Base-by-base conservation (phyloP, 345 rosid species). In the Cardamine resedifolia region DNA sequence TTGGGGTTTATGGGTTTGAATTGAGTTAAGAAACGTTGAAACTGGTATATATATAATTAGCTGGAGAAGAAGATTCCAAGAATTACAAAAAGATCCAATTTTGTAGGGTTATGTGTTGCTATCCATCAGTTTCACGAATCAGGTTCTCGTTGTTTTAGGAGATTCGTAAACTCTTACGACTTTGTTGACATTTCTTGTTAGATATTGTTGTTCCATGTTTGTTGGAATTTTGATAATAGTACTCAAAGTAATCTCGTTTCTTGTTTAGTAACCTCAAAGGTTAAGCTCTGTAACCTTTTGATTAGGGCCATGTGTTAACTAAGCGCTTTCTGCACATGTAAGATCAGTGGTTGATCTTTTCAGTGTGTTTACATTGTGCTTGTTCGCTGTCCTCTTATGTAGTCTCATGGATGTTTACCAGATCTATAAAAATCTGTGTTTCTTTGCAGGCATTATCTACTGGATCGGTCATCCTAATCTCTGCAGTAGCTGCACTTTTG, bases 401-500 rank as follows among this genome's bases (percentile, higher is more conserved):
- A 16, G 23, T 62, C 6, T 28, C 8, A 24, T 23, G 23, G 34
- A 18, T 43, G 24, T 27, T 43, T 66, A 26, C 55, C 7, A 51
- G n/a, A 30, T 33, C 21, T 33, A 0, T 19, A 44, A 9, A 39
- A 50, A 44, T 75, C 23, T 75, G 15, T 77, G 80, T 60, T 12
- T 27, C 31, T 34, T 61, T 78, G 78, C 91, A 88, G 95, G 82
- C 74, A 43, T 30, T 81, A 72, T 70, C 79, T 45, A 64, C 80
- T 62, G 85, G 84, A 63, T 81, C 89, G 16, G 78, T 82, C 15
- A 31, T 84, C 24, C 79, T 81, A 68, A 82, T 91, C 70, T 85
- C 96, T 61, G 87, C 86, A 53, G 43, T 87, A 50, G 64, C 85
- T 26, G 79, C 64, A 43, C 81, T 88, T 77, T 58, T 87, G 59